phyloP scores from a whole-genome alignment of 257 asterid species.

The Solanum raphanifolium region DNA sequence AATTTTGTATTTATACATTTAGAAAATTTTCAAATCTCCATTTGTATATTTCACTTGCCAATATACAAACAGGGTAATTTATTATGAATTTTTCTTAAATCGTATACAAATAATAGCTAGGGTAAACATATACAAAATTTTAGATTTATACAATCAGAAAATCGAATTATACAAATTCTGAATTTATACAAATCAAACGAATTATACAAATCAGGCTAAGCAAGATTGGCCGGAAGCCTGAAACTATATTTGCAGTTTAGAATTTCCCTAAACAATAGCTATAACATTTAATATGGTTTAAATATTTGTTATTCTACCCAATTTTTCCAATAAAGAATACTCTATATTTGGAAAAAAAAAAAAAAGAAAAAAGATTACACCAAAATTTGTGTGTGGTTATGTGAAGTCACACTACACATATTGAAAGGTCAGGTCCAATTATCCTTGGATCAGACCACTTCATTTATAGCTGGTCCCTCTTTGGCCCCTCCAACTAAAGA shows the following conservation, averaged over 20 bases:
- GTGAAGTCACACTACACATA: constrained; percentile 17
- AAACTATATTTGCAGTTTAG: too few relatives aligned
- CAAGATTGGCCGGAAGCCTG: not conserved
- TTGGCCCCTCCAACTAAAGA: not conserved
- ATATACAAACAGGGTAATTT: not conserved
- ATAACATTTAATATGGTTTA: too few relatives aligned
- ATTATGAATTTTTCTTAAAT: not conserved
- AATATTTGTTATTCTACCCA: too few relatives aligned
- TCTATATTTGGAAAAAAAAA: not conserved
- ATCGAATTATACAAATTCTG: too few relatives aligned
- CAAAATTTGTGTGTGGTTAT: constrained; percentile 28
- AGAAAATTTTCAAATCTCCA: not conserved
- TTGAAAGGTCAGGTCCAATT: constrained; percentile 30
- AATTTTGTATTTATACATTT: not conserved
- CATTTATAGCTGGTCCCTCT: constrained; percentile 28
- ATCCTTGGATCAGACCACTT: constrained; percentile 27
- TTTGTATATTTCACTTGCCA: not conserved
- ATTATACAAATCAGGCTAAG: not conserved
- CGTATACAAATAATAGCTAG: too few relatives aligned
- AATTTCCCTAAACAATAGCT: not conserved
- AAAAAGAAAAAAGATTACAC: not conserved
- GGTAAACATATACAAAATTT: too few relatives aligned
- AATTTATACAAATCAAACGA: too few relatives aligned
- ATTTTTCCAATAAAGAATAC: not conserved
- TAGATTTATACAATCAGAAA: too few relatives aligned